Conservation (phyloP, 1,284 basidiomycete genomes). For the Leccinum pachyderme region DNA sequence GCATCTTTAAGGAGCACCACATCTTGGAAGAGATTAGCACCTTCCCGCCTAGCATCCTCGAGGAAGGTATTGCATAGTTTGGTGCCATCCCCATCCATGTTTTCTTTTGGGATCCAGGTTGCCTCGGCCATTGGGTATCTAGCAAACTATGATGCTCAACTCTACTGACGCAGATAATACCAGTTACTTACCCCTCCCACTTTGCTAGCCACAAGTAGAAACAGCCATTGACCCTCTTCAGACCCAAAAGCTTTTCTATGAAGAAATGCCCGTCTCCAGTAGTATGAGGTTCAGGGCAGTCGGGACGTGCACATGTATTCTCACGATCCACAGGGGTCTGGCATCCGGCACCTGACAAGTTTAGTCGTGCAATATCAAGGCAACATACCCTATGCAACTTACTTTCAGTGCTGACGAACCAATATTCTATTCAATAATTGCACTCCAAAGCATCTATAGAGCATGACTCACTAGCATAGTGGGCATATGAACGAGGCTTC, state of each 20-base stretch:
- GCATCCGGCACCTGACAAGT: constrained; percentile 13
- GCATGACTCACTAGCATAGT: constrained; percentile 26
- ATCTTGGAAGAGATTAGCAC: constrained; percentile 11
- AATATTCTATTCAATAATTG: constrained; percentile 4
- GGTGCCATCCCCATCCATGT: constrained; percentile 17
- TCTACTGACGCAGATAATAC: background rate
- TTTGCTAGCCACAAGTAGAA: constrained; percentile 35
- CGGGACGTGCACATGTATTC: constrained; percentile 25
- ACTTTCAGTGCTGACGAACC: constrained; percentile 18
- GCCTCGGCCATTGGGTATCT: constrained; percentile 32
- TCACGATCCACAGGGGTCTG: constrained; percentile 3
- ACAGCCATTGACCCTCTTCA: constrained; percentile 17
- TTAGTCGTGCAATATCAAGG: background rate
- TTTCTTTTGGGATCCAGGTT: constrained; percentile 32
- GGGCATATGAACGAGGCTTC: constrained; percentile 30
- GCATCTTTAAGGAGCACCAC: constrained; percentile 24
- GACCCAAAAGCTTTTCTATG: constrained; percentile 36
- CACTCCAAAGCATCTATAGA: background rate
- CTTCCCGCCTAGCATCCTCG: constrained; percentile 18
- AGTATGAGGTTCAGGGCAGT: constrained; percentile 19
- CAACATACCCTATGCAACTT: background rate
- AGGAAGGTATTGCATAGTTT: constrained; percentile 18
- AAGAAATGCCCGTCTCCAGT: constrained; percentile 20
- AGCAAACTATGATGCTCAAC: background rate
- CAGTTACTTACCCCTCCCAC: constrained; percentile 35